Conservation (phyloP, 2,329 filamentous ascomycete genomes). For the Phaeosphaeriaceae sp. region DNA sequence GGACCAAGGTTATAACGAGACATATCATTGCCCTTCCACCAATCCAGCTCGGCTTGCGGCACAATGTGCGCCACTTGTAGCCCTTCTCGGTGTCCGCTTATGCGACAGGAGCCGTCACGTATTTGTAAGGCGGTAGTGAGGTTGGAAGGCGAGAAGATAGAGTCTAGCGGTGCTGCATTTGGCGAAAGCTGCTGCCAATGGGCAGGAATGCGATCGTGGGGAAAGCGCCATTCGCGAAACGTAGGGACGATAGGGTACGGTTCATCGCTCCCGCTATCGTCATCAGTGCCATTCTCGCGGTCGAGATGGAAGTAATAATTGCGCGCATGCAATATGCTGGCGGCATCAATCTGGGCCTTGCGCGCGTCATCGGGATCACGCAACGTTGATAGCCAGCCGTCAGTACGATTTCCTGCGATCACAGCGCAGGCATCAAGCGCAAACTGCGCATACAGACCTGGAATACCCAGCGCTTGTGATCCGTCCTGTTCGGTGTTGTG, state of each 20-base stretch:
- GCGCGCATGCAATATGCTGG: slow-evolving; percentile 9
- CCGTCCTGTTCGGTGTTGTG: background rate
- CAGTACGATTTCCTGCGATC: slow-evolving; percentile 4
- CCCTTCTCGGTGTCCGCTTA: slow-evolving; percentile 10
- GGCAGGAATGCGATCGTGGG: slow-evolving; percentile 7
- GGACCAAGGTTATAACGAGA: slow-evolving; percentile 9
- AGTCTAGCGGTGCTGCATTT: background rate
- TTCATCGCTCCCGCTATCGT: slow-evolving; percentile 1
- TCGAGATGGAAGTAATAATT: slow-evolving; percentile 11
- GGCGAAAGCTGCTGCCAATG: slow-evolving; percentile 8
- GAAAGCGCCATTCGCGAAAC: slow-evolving; percentile 10
- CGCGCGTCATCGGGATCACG: slow-evolving; percentile 1
- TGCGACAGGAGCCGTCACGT: slow-evolving; percentile 9
- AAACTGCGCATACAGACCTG: slow-evolving; percentile 10
- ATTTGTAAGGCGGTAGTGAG: slow-evolving; percentile 8
- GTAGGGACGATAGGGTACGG: slow-evolving; percentile 9
- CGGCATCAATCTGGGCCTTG: slow-evolving; percentile 5
- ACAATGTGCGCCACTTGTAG: slow-evolving; percentile 11
- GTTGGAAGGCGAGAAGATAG: slow-evolving; percentile 4
- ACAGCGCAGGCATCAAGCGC: slow-evolving; percentile 14
- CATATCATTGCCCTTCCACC: slow-evolving; percentile 13
- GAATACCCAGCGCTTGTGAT: too few relatives aligned
- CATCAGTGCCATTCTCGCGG: too few relatives aligned
- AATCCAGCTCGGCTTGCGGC: slow-evolving; percentile 8
- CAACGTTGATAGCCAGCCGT: slow-evolving; percentile 8